Conservation (phyloP, 306 rosid species). For the Cucurbita argyrosperma region DNA sequence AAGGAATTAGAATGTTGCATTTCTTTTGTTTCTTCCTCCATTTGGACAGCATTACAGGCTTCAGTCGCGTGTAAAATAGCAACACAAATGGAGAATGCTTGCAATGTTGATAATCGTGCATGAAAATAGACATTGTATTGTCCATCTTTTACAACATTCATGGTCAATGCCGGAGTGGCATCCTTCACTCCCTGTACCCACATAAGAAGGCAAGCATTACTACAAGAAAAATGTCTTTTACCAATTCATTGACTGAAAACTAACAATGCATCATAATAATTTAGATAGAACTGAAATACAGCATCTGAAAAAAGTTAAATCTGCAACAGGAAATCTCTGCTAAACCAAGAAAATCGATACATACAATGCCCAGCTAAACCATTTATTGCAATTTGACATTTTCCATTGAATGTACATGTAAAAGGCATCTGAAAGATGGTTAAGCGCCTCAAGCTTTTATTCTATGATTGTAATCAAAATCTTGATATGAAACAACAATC, state of each 20-base stretch:
- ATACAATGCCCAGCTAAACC: background rate
- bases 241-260: background rate
- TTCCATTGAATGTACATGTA: background rate
- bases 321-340: background rate
- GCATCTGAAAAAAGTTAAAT: background rate
- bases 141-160: constrained; percentile 60
- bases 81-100: constrained; percentile 82
- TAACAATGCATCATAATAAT: background rate
- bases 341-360: too few relatives aligned
- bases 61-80: constrained; percentile 69
- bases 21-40: constrained; percentile 29
- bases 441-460: background rate
- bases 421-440: background rate
- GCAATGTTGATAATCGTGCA: constrained; percentile 66
- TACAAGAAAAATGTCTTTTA: background rate
- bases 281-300: background rate
- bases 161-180: constrained; percentile 48
- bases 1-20: constrained; percentile 36
- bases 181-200: constrained; percentile 63
- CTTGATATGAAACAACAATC: background rate
- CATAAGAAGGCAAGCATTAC: constrained; percentile 1
- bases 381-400: background rate
- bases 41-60: constrained; percentile 12
- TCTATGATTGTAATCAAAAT: background rate
- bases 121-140: constrained; percentile 76